Evolutionary conservation across 345 rosid species (phyloP), one percentile per base, ranked within the genome.

Genomic region (Noccaea caerulescens): DNA sequence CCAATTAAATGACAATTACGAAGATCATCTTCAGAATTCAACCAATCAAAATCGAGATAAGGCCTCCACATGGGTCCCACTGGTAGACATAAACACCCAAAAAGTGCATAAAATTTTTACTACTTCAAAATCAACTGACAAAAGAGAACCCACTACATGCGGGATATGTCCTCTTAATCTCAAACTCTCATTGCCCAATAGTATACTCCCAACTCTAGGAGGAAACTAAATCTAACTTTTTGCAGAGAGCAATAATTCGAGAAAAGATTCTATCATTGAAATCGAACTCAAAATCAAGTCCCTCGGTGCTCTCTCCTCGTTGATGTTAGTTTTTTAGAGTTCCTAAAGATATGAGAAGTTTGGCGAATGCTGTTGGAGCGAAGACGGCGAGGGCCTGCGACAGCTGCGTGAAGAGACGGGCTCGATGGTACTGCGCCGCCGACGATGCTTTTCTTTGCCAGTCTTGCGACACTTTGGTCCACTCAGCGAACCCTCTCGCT

Each of bases 371-470:
- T 42, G 83, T 86, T 27, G 88, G 87, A 25, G 99, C 89, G 32
- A 94, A 85, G 76, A 89, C 91, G 1, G 95, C 94, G 1, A 82
- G 99, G 38, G 95, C 96, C 1, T 94, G 99, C 51, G 97, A 94
- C 58, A 83, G 80, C 68, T 94, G 99, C 74, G 79, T 86, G 65
- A 82, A 81, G 73, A 82, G 79, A 76, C 80, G 95, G 2, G 97
- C 99, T 0, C 80, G 95, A 1, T 94, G 97, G 99, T 94, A 86
- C 69, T 91, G 99, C 27, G 95, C 93, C 0, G 91, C 99, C 0
- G 99, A 94, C 66, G 99, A 94, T 76, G 99, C 99, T 14, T 93
- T 94, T 58, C 93, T 94, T 49, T 94, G 99, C 80, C 97, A 91
- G 69, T 67, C 81, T 16, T 94, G 99, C 55, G 99, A 94, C 56